Evolutionary conservation across 164 flowering plant genomes (phyloP).

Genomic region (Magnolia kwangsiensis): DNA sequence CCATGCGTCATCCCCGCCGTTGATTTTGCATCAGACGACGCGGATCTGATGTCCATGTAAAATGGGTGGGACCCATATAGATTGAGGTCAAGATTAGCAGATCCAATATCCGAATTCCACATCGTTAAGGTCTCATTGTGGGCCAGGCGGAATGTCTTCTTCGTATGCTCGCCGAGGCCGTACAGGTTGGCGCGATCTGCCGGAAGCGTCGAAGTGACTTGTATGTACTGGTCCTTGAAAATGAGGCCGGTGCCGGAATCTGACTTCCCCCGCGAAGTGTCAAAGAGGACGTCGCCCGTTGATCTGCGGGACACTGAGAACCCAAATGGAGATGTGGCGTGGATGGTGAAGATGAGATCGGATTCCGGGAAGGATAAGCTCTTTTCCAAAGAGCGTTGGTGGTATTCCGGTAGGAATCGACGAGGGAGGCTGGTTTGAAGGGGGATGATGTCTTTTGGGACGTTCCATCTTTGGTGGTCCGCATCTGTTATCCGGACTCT

Average conservation of each 20-base stretch:
- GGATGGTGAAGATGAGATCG: slow-evolving; percentile 28
- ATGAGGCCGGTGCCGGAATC: slow-evolving; percentile 36
- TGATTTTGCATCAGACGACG: not conserved
- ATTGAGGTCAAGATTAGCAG: slow-evolving; percentile 41
- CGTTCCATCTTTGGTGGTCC: slow-evolving; percentile 58
- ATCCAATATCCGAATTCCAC: slow-evolving; percentile 65
- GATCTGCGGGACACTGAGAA: slow-evolving; percentile 25
- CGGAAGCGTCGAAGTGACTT: slow-evolving; percentile 64
- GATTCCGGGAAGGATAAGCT: slow-evolving; percentile 20
- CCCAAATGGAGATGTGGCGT: slow-evolving; percentile 18
- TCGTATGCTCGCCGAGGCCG: slow-evolving; percentile 90
- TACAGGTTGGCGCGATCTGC: slow-evolving; percentile 41
- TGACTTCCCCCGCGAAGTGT: slow-evolving; percentile 19
- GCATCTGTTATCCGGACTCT: slow-evolving; percentile 59
- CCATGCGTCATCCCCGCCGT: slow-evolving; percentile 46
- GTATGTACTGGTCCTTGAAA: slow-evolving; percentile 77
- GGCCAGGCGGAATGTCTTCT: slow-evolving; percentile 44
- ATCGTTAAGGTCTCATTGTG: slow-evolving; percentile 50
- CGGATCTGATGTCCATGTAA: slow-evolving; percentile 61
- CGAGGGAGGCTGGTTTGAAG: slow-evolving; percentile 21
- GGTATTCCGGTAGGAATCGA: slow-evolving; percentile 14
- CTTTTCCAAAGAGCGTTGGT: not conserved
- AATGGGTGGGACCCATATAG: slow-evolving; percentile 88
- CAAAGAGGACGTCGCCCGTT: slow-evolving; percentile 27
- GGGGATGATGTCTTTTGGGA: slow-evolving; percentile 52